Base-by-base conservation (phyloP, 2,329 filamentous ascomycete genomes). In the Phialocephala subalpina region DNA sequence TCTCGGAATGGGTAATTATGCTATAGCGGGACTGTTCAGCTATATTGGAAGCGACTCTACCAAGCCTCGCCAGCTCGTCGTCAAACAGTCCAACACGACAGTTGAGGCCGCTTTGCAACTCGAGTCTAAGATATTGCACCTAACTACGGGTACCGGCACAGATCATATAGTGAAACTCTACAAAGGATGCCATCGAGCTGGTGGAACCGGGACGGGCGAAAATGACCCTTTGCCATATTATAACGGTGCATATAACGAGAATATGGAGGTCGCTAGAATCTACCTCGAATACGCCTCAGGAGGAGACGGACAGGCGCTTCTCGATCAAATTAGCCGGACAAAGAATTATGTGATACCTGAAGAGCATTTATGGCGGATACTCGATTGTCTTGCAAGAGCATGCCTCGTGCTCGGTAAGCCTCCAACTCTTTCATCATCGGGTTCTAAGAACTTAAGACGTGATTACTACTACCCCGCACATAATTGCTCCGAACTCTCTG, bases 291-390 rank as follows among this genome's bases (percentile, higher is more conserved):
- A 29, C 18, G 18, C 18, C 11, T 11, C 9, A 27, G 49, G 49
- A 20, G 49, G 49, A 2, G 49, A 53, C 25, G 22, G 25, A 3
- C 25, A 53, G 25, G 25, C 25, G 6, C 14, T 53, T 18, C 11
- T 11, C n/a, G 12, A 53, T 18, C 5, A 18, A 14, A 27, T 33
- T 33, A 11, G 27, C 11, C 14, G 18, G 9, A 12, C 27, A 4
- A 53, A 18, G 11, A 29, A 27, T 16, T 53, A 27, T 53, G 49
- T 53, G 22, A 33, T 53, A 14, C 49, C 49, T 14, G 49, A 53
- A 53, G 49, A 53, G 49, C 49, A 53, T 33, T 53, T 53, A 22
- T 53, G 49, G 49, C 22, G 49, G n/a, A 53, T 53, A 16, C 18
- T 53, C 6, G 25, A 33, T 18, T 53, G 49, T 33, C 25, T 53